Conservation (phyloP, 805 yeast species). For the Saturnispora zaruensis region DNA sequence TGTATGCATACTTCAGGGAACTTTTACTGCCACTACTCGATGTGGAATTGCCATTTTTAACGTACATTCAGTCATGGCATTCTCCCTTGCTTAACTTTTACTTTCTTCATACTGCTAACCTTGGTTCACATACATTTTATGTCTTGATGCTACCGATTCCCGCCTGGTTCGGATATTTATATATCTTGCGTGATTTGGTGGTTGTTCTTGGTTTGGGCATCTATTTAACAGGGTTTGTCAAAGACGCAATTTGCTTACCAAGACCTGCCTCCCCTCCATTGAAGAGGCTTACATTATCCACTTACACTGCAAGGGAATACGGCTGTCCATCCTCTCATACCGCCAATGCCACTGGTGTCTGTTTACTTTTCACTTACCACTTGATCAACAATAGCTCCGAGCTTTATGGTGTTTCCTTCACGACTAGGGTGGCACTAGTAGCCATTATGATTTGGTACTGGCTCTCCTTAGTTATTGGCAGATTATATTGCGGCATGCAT, state of each 20-base stretch:
- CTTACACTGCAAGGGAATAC: conserved; percentile 86
- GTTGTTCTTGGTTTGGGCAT: conserved; percentile 61
- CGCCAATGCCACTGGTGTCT: conserved; percentile 88
- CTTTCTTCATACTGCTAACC: conserved; percentile 79
- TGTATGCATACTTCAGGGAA: conserved; percentile 47
- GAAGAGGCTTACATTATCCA: conserved; percentile 79
- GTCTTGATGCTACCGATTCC: conserved; percentile 82
- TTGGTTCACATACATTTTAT: conserved; percentile 92
- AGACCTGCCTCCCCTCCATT: conserved; percentile 90
- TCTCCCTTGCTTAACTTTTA: conserved; percentile 52
- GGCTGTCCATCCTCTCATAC: conserved; percentile 93
- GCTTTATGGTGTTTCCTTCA: not conserved
- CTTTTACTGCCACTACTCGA: conserved; percentile 48
- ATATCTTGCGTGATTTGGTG: conserved; percentile 50
- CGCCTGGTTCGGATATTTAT: conserved; percentile 65
- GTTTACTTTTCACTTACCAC: conserved; percentile 36
- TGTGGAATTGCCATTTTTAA: conserved; percentile 55
- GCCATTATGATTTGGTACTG: conserved; percentile 39
- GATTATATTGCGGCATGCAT: conserved; percentile 96
- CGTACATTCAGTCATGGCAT: conserved; percentile 47
- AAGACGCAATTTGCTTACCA: conserved; percentile 84
- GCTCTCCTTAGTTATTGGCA: conserved; percentile 60
- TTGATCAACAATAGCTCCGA: conserved; percentile 15
- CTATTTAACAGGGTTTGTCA: conserved; percentile 61
- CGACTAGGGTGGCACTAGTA: conserved; percentile 5